Base-by-base conservation (phyloP, 495 filamentous ascomycete genomes). In the Penicillium canescens region DNA sequence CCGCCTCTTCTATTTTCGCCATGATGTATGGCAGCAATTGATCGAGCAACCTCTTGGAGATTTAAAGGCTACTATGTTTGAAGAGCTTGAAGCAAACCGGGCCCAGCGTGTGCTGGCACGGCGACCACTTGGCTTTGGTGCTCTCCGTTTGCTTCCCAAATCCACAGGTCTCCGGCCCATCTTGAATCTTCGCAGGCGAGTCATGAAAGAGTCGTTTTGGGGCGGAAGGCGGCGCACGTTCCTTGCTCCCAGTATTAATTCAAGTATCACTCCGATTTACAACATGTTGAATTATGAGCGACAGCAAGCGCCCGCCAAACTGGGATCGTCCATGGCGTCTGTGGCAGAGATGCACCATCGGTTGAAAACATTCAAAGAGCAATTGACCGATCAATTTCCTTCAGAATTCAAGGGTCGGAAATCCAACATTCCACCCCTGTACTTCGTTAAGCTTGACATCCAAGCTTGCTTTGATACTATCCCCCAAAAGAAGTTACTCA, bases 391-490 rank as follows among this genome's bases (percentile, higher is more conserved):
- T 46, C 9, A 13, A 18, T 23, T 34, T 56, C 48, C 48, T 47
- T 23, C 23, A 36, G 42, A 24, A 10, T 6, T 10, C 10, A 35
- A 31, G 1, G 33, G 31, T 41, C 21, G 21, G 11, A 21, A 40
- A 10, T 16, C 52, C 6, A 42, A 34, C 8, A 33, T 59, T 10
- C 60, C 63, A 9, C 67, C 62, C 13, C 62, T 91, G 8, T 96
- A 87, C 65, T 96, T 98, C 60, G 92, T 87, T 37, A 98, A 98
- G 67, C 74, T 96, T 12, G 94, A 98, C 67, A 91, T 97, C 24
- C 79, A 91, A 66, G 82, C 91, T 8, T 96, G 94, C 48, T 98
- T 96, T 66, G 94, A 98, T 65, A 96, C 90, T 0, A 96, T 98
- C 42, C 94, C 94, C 0, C 95, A 98, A 60, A 61, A 78, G 35